These are phyloP conservation scores for Pythium aphanidermatum DNA, from an alignment of 352 stramenopile genomes.

Conservation along the genomic window DNA sequence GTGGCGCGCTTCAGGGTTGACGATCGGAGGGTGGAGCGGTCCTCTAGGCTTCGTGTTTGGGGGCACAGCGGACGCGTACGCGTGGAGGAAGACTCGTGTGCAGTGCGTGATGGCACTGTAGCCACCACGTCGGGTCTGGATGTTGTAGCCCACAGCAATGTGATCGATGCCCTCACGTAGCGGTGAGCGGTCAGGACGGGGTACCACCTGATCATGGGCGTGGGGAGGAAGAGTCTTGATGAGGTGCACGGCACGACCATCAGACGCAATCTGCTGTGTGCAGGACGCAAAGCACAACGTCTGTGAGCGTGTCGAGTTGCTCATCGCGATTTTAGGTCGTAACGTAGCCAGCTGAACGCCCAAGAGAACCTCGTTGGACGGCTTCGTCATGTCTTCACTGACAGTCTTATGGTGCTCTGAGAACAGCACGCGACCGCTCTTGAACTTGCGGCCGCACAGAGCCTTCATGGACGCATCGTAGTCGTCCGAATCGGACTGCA, in stretches of 20 bases:
- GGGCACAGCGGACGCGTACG: conserved; percentile 44
- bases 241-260: conserved; percentile 47
- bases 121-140: conserved; percentile 23
- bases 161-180: conserved; percentile 46
- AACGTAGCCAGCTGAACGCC: conserved; percentile 16
- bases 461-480: conserved; percentile 47
- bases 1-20: conserved; percentile 42
- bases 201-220: conserved; percentile 44
- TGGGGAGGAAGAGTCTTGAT: conserved; percentile 59
- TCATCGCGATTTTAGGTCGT: conserved; percentile 14
- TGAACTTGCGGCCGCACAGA: conserved; percentile 45
- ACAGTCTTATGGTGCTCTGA: conserved; percentile 27
- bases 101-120: conserved; percentile 28
- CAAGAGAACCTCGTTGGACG: conserved; percentile 7
- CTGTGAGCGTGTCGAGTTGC: conserved; percentile 34
- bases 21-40: too few species aligned
- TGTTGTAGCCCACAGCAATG: conserved; percentile 50
- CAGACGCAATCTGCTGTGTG: conserved; percentile 34
- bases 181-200: conserved; percentile 39
- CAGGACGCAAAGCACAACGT: conserved; percentile 48
- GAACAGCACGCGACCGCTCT: conserved; percentile 40
- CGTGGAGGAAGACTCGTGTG: conserved; percentile 48
- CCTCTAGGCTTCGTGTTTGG: conserved; percentile 26
- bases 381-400: neutral
- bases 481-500: conserved; percentile 32